These are phyloP conservation scores for Myriosclerotinia scirpicola DNA, from an alignment of 2,329 filamentous ascomycete species.

Conservation along the genomic window DNA sequence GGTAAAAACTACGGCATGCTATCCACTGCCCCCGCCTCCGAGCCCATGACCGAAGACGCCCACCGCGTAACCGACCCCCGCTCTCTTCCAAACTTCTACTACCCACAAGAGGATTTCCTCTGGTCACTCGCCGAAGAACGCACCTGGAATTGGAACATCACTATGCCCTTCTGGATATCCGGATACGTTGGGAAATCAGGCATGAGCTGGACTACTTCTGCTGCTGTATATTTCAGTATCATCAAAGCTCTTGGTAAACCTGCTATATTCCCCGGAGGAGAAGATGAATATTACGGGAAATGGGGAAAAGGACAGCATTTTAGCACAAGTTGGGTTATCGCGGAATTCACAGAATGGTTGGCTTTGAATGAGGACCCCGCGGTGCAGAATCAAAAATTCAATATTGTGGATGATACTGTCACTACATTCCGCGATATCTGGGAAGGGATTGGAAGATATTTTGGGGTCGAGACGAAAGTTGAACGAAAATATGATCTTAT, in stretches of 20 bases:
- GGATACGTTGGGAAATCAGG: neutral
- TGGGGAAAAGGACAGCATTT: slow-evolving; percentile 9
- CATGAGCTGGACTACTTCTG: slow-evolving; percentile 3
- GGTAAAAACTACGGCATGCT: slow-evolving; percentile 14
- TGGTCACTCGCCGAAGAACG: neutral
- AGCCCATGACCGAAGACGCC: slow-evolving; percentile 5
- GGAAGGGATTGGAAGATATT: slow-evolving; percentile 11
- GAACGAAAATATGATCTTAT: neutral
- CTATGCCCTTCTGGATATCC: slow-evolving; percentile 20
- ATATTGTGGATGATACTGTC: slow-evolving; percentile 19
- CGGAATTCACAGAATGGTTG: slow-evolving; percentile 7
- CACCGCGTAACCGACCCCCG: slow-evolving; percentile 1
- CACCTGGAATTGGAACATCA: slow-evolving; percentile 17
- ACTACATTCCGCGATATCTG: slow-evolving; percentile 14
- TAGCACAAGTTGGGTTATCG: neutral
- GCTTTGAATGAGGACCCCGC: neutral
- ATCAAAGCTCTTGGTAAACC: neutral
- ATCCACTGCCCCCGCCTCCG: neutral
- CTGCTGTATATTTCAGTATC: slow-evolving; percentile 15
- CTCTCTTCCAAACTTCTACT: slow-evolving; percentile 15
- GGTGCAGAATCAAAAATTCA: slow-evolving; percentile 14
- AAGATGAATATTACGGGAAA: slow-evolving; percentile 1
- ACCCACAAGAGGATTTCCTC: slow-evolving; percentile 16
- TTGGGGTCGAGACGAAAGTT: slow-evolving; percentile 11
- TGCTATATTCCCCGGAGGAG: slow-evolving; percentile 1